Base-by-base conservation (phyloP, 306 rosid genomes). In the peach (Prunus persica) region DNA sequence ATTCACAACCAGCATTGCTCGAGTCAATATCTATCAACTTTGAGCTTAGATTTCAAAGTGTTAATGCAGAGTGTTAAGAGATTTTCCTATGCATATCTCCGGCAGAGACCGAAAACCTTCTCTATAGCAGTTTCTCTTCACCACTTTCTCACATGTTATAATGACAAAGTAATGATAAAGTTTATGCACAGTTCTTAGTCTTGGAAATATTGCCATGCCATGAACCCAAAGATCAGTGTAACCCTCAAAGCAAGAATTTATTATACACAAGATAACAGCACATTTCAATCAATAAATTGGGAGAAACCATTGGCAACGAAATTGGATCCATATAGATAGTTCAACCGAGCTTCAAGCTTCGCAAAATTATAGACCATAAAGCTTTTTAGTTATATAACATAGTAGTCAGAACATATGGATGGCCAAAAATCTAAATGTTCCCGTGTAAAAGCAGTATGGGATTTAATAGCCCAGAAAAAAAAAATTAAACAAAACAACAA, bases 401-500 rank as follows among this genome's bases (percentile, higher is more conserved):
- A 55, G 81, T 58, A 16, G 47, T 43, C 14, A 1, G 76, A 57
- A 22, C 14, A 57, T 68, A 12, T 24, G n/a, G 64, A 15, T 30
- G 45, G 67, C 34, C 43, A 38, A 55, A 27, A 74, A 65, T 47
- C 68, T 73, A 15, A 72, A 69, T 51, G 69, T 20, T 28, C 86
- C 55, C 34, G n/a, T 62, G 76, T 51, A 49, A 6, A 79, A 72
- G 73, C 71, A 82, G 68, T 73, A 74, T 20, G 66, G 51, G 78
- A 78, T 24, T 55, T 55, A 72, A 74, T 38, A 60, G 41, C 80
- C 82, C 55, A 27, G 25, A 76, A 38, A 58, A 72, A 76, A 58
- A 72, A 74, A 83, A 54, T 10, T 52, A 32, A 52, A 34, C 64
- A 45, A 74, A 77, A 73, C 22, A 68, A 66, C 78, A 83, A 51